phyloP scores from a whole-genome alignment of 306 rosid genomes.

The Vigna unguiculata region DNA sequence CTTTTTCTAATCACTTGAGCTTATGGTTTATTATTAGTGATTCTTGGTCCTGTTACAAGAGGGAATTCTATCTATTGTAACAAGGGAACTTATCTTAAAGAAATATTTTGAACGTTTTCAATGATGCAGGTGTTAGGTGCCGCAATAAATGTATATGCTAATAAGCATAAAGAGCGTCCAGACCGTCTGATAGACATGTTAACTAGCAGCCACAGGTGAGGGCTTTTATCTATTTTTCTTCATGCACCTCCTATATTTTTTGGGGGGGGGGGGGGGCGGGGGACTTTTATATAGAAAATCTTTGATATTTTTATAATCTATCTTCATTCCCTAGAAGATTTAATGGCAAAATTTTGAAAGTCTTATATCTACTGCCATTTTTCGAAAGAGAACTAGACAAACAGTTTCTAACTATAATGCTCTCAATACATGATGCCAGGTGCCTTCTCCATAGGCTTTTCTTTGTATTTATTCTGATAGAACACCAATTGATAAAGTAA shows the following conservation, averaged over 20 bases:
- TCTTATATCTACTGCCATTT: not conserved
- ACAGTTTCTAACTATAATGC: conserved; percentile 5
- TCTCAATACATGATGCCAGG: conserved; percentile 24
- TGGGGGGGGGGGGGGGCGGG: conserved; percentile 1
- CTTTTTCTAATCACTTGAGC: conserved; percentile 18
- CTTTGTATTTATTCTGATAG: not conserved
- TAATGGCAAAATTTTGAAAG: not conserved
- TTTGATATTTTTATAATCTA: not conserved
- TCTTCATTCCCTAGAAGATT: not conserved
- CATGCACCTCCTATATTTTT: conserved; percentile 23
- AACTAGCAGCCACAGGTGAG: conserved; percentile 95
- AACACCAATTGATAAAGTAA: not conserved
- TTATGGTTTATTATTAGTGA: conserved; percentile 20
- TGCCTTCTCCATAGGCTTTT: conserved; percentile 11
- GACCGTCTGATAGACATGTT: conserved; percentile 98
- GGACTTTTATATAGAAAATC: not conserved
- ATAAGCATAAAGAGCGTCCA: conserved; percentile 98
- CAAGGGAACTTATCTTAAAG: conserved; percentile 26
- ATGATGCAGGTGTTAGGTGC: conserved; percentile 90
- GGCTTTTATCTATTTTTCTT: conserved; percentile 16
- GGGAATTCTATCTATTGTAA: not conserved
- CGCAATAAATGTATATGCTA: conserved; percentile 96
- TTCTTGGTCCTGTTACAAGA: conserved; percentile 21
- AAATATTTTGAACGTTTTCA: conserved; percentile 38
- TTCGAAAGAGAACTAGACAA: conserved; percentile 8